Evolutionary conservation across 1,284 basidiomycete species (phyloP), one percentile per base, ranked within the genome.

Genomic region (Trichosporon inkin): DNA sequence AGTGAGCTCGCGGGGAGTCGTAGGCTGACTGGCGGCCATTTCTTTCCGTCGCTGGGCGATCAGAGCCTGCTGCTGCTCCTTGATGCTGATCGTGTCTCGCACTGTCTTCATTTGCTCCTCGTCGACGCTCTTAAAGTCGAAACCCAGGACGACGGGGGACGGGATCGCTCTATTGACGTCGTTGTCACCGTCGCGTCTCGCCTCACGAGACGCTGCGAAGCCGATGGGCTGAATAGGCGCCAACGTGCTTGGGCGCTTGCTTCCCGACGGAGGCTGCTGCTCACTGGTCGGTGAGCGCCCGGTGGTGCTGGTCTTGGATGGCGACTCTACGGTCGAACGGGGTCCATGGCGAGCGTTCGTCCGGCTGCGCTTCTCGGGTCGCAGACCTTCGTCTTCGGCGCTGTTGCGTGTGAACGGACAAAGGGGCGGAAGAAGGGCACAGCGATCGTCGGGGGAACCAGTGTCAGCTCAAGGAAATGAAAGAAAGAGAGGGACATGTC

Each of bases 91-190:
- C 17, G 74, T 77, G 60, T 75, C 70, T 28, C 74, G 74, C 19
- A 77, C 75, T 19, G 75, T 77, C 66, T 71, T 73, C 20, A 77
- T 64, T 58, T 77, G 74, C 41, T 71, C 70, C 41, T 69, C 72
- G 57, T 77, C 74, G 22, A 75, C 68, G 14, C 60, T 62, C 56
- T 75, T 72, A 55, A 75, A 75, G 53, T 77, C 75, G 61, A 76
- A 77, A 19, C 75, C 75, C 71, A 77, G 72, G 19, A 77, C 75
- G 1, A 77, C 75, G 1, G 75, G 75, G 10, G 68, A 71, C 37
- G 75, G 75, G 11, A 75, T 64, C 6, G 65, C 55, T 10, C 57
- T 55, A 7, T 70, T 68, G 7, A 41, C 40, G 14, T 67, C 68
- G 1, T 66, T 67, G 2, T 68, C 70, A 13, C 68, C 71, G 16